Percentiles rank a stretch among this genome's conserved stretches.
phyloP scores from a whole-genome alignment of 371 early-diverging fungal species.

The Nematocida sp. region DNA sequence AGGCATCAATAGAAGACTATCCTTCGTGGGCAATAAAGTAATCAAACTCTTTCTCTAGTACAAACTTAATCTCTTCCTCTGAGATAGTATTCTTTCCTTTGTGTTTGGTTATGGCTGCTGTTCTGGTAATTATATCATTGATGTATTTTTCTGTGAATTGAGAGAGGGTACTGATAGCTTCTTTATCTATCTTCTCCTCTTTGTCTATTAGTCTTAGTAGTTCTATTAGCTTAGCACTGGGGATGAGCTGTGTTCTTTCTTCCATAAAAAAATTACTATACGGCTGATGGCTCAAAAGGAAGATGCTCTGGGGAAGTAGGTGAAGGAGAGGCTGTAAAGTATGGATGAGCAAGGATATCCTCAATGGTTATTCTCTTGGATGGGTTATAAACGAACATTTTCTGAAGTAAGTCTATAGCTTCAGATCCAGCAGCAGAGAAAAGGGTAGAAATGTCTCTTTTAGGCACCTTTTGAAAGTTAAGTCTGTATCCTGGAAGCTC shows the following conservation, averaged over 20 bases:
- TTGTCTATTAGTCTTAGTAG: conserved; percentile 34
- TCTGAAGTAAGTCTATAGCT: conserved; percentile 78
- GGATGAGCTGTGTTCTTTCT: conserved; percentile 40
- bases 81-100: conserved; percentile 52
- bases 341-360: conserved; percentile 76
- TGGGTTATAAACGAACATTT: conserved; percentile 83
- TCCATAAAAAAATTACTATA: conserved; percentile 39
- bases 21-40: conserved; percentile 56
- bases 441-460: conserved; percentile 70
- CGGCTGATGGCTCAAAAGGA: conserved; percentile 23
- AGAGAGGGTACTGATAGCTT: conserved; percentile 54
- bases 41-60: conserved; percentile 65
- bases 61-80: conserved; percentile 57
- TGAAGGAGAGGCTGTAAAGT: conserved; percentile 76
- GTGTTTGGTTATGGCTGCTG: conserved; percentile 60
- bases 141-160: conserved; percentile 63
- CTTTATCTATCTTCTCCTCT: conserved; percentile 58
- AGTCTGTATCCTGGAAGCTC: conserved; percentile 22
- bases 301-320: conserved; percentile 76
- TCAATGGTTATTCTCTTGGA: conserved; percentile 75
- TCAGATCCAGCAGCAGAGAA: conserved; percentile 85
- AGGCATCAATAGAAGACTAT: not conserved
- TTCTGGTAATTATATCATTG: conserved; percentile 60
- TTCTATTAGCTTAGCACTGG: conserved; percentile 12
- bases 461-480: conserved; percentile 70